Conservation (phyloP, 148 eudicot genomes). For the Bassia scoparia region DNA sequence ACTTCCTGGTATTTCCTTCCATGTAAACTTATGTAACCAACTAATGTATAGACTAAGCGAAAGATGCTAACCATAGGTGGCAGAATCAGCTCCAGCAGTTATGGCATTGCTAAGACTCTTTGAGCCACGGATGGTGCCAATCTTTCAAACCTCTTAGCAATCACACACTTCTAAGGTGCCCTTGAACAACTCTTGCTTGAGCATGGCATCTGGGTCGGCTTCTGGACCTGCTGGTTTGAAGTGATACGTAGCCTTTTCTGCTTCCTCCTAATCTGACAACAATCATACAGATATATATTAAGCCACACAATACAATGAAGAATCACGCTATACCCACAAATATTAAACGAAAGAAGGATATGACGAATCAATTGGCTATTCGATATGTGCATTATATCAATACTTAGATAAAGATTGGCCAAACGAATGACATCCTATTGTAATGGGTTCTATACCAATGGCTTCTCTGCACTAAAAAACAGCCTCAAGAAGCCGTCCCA, state of each 20-base stretch:
- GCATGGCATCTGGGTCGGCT: slow-evolving; percentile 73
- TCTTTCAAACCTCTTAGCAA: slow-evolving; percentile 69
- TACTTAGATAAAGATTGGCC: slow-evolving; percentile 78
- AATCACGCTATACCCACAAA: not conserved
- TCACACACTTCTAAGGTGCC: slow-evolving; percentile 66
- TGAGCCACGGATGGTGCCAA: slow-evolving; percentile 70
- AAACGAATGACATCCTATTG: slow-evolving; percentile 92
- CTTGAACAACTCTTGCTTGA: slow-evolving; percentile 50
- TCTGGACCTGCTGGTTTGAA: slow-evolving; percentile 77
- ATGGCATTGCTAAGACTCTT: slow-evolving; percentile 53
- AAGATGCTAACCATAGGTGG: slow-evolving; percentile 64
- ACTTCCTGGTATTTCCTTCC: too few species aligned
- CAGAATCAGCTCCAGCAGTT: slow-evolving; percentile 79
- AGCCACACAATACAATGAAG: not conserved
- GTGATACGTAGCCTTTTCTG: slow-evolving; percentile 71
- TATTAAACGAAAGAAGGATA: not conserved
- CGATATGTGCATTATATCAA: not conserved
- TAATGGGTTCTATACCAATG: slow-evolving; percentile 71
- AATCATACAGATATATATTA: not conserved
- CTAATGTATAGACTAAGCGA: not conserved
- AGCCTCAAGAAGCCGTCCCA: slow-evolving; percentile 90
- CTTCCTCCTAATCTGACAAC: slow-evolving; percentile 85
- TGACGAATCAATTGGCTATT: not conserved
- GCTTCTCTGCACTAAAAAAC: slow-evolving; percentile 94
- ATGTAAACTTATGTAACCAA: not conserved